These are phyloP conservation scores for Talaromyces liani DNA, from an alignment of 495 filamentous ascomycete genomes.

Conservation along the genomic window DNA sequence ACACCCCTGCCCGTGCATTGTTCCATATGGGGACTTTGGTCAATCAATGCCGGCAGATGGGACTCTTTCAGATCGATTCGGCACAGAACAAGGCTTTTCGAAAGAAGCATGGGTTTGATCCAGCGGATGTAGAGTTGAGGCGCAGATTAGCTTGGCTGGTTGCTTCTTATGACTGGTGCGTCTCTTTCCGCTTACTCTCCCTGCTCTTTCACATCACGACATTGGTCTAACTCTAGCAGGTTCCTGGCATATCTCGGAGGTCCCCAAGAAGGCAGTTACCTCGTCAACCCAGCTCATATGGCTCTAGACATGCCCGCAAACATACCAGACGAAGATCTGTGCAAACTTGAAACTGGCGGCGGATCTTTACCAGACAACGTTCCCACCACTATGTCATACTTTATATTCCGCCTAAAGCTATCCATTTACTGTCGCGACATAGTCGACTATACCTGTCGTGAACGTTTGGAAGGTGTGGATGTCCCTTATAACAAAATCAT, in stretches of 20 bases:
- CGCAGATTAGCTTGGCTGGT: slow-evolving; percentile 43
- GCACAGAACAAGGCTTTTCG: slow-evolving; percentile 12
- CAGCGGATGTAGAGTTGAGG: slow-evolving; percentile 27
- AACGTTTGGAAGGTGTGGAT: slow-evolving; percentile 23
- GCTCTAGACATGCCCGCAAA: slow-evolving; percentile 29
- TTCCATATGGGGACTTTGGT: slow-evolving; percentile 28
- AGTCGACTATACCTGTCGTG: slow-evolving; percentile 25
- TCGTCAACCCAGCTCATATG: slow-evolving; percentile 37
- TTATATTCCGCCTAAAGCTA: slow-evolving; percentile 31
- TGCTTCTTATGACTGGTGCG: slow-evolving; percentile 38
- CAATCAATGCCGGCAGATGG: slow-evolving; percentile 31
- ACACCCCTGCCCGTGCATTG: slow-evolving; percentile 22
- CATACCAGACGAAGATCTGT: slow-evolving; percentile 17
- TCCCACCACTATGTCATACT: slow-evolving; percentile 39
- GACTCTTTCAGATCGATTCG: slow-evolving; percentile 39
- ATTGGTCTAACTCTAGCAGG: slow-evolving; percentile 16
- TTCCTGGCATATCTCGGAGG: slow-evolving; percentile 30
- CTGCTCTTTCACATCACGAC: slow-evolving; percentile 4
- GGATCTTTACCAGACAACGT: slow-evolving; percentile 11
- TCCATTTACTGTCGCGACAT: slow-evolving; percentile 34
- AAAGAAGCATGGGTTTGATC: slow-evolving; percentile 11
- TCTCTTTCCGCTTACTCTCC: not conserved
- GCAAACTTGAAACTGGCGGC: not conserved
- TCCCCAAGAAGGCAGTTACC: slow-evolving; percentile 44
- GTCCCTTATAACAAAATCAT: slow-evolving; percentile 31